Base-by-base conservation (phyloP, 371 early-diverging fungal genomes). In the Mucor plumbeus region DNA sequence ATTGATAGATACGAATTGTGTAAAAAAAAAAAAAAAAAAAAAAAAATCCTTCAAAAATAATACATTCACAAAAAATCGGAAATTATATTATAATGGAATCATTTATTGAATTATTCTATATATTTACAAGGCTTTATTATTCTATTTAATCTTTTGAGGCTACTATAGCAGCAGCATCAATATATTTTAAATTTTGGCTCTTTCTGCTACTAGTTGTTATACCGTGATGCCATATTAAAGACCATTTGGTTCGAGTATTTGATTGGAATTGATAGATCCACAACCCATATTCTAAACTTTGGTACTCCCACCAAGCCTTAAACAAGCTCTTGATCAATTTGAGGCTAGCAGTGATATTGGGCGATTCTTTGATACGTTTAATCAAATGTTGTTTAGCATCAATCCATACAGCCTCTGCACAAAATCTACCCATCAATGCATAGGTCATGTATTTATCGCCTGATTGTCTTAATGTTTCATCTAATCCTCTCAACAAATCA, bases 401-500 rank as follows among this genome's bases (percentile, higher is more conserved):
- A 0, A 61, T 19, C 78, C 83, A 87, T 7, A 85, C 83, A 5
- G 86, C 88, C 56, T 80, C 79, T 1, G 88, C 83, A 68, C 88
- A 87, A 54, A 80, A 85, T 44, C 72, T 75, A 0, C 88, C 88
- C 83, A 86, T 85, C 14, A 87, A 76, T 2, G 80, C 83, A 73
- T 86, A 86, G 1, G 88, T 86, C 62, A 75, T 74, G 61, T 78
- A 77, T 40, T 78, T 73, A n/a, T 74, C 73, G 2, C 69, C 64
- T 7, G 74, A 74, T 0, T 69, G 73, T 31, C 73, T 61, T n/a
- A 87, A 57, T 21, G 72, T 76, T 67, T 87, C 88, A 50, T 87
- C 87, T 41, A 88, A 62, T 1, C 79, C 82, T 21, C 96, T 85
- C 15, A 97, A 70, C 11, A 97, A 73, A 70, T 97, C 97, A 71